Evolutionary conservation across 2,329 filamentous ascomycete species (phyloP), one percentile per base, ranked within the genome.

Genomic region (Hypoxylon rubiginosum): DNA sequence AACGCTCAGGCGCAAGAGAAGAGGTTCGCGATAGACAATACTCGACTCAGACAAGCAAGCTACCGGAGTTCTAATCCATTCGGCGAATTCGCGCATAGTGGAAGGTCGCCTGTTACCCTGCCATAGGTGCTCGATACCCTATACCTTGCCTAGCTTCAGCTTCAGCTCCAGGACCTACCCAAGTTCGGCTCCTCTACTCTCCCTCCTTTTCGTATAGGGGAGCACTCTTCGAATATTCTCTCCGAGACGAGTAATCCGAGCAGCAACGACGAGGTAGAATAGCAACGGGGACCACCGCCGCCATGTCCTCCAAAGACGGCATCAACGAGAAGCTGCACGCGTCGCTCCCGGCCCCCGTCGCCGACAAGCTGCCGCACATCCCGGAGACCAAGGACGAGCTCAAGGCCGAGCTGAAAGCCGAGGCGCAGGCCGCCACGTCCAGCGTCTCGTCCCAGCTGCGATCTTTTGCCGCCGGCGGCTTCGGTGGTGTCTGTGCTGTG

Each of bases 401-500:
- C 64, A 81, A 83, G 71, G 77, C 77, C 50, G 81, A 83, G 59
- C 67, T 79, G 51, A 82, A 82, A 69, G 76, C 75, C 41, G 78
- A 83, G 39, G 79, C 80, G 19, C 77, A 79, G 61, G 80, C 78
- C 3, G 81, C 78, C 4, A 77, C 78, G 15, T 79, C 74, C 34
- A 71, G 78, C 15, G 75, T 79, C 56, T 73, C 81, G 13, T 78
- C 85, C 19, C 86, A 89, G 78, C 80, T 97, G 69, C 91, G 95
- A 65, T 96, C 95, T 45, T 87, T 99, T 55, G 90, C 86, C 8
- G 95, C 95, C 7, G 96, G 96, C 74, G 96, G 94, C 68, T 97
- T 97, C 65, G 96, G 96, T 73, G 96, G 96, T 74, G 81, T 99
- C 51, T 98, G 93, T 83, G 95, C 96, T 62, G 96, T 99, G 59